Base-by-base conservation (phyloP, 306 rosid species). In the Quillaja saponaria region DNA sequence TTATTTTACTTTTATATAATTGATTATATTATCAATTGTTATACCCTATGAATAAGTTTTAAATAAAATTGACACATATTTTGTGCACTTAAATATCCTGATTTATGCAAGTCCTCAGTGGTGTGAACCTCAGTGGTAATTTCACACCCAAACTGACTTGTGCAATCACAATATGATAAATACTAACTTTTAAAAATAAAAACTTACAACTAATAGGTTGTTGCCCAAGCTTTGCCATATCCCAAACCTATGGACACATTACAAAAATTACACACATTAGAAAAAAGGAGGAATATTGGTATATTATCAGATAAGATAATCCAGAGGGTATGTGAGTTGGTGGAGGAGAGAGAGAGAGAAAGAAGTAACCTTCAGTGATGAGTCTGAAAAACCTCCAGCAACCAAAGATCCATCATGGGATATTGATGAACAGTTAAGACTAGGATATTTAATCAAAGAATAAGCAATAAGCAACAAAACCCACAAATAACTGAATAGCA, bases 311-410 rank as follows among this genome's bases (percentile, higher is more conserved):
- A 58, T 33, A 35, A 33, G 60, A 63, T 56, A 80, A 67, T 52
- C 54, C 52, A 58, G 50, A 68, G n/a, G 17, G 52, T 13, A 48
- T 6, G 17, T 47, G 14, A 20, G 33, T 37, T 34, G 58, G 34
- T 54, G 34, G 64, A 34, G 59, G 54, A 45, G 17, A 13, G 28
- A 48, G 8, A 50, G 41, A 14, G 49, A 60, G 41, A 52, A 37
- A 56, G 44, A 12, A 12, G 49, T 28, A 50, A 89, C 96, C 99
- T 94, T 89, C 73, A 87, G 72, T 10, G 96, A 85, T 9, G 96
- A 89, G 71, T 92, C 99, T 63, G 95, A 86, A 85, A 92, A 92
- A 76, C 99, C 96, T 65, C 95, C 99, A 59, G 97, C 97, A 72
- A 89, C 89, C 78, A 89, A 74, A 39, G 97, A 90, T 69, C 97